Base-by-base conservation (phyloP, 495 filamentous ascomycete genomes). In the Filosporella fistucella region DNA sequence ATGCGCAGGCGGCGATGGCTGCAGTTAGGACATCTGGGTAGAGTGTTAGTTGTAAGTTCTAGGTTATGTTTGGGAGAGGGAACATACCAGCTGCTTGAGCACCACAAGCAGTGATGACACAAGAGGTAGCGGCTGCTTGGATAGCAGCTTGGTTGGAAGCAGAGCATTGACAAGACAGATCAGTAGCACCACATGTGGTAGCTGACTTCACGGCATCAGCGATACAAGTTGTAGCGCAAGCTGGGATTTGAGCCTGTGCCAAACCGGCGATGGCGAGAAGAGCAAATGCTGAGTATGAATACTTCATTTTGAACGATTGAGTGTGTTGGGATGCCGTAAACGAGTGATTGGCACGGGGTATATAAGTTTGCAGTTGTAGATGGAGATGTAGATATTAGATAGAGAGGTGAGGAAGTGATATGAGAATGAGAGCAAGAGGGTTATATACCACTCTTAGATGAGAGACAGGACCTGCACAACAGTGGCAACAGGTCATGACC, bases 131-230 rank as follows among this genome's bases (percentile, higher is more conserved):
- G 11, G 44, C 53, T 6, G 42, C 8, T 17, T 58, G 57, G 33
- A 74, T 48, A 23, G 51, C 33, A 24, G 60, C 54, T 32, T 61
- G 52, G 51, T 69, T 58, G 26, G 38, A 41, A 42, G 50, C 26
- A 8, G 52, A 34, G 62, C 73, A 76, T 51, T 69, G 63, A 60
- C 73, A 75, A 32, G 53, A 34, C 54, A 62, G 64, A 62, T 75
- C 70, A 43, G 48, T 53, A 22, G 29, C 22, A 17, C 26, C 49
- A 59, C 70, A 74, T 29, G 49, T 59, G 24, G 67, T 68, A 42
- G 61, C 47, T 32, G 53, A 30, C 26, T 32, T 46, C 40, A 70
- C 58, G 34, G 64, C 57, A 4, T 48, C 24, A 38, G 30, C 44
- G 53, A 76, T 69, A 58, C 69, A 73, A 10, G 50, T 33, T 2